These are phyloP conservation scores for Dactylorhiza incarnata DNA, from an alignment of 106 monocot genomes.

Conservation along the genomic window DNA sequence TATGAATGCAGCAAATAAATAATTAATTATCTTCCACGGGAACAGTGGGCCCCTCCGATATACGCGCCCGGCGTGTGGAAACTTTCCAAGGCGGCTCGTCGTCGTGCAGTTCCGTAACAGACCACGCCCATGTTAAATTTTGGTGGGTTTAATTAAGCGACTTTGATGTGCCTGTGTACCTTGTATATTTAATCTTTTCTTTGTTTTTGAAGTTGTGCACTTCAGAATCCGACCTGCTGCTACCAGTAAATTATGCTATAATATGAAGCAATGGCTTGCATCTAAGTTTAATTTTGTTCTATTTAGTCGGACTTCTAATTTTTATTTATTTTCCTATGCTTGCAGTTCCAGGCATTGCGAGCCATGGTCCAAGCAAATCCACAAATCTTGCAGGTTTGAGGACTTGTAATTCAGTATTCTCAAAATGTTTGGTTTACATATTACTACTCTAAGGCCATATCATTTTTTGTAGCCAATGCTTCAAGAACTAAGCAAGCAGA, in stretches of 20 bases:
- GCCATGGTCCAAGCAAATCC: constrained; percentile 98
- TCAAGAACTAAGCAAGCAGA: constrained; percentile 88
- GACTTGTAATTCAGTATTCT: background rate
- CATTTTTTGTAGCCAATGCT: constrained; percentile 80
- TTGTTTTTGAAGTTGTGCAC: background rate
- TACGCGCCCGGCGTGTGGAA: too few species aligned
- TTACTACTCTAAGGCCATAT: background rate
- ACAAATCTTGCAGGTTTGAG: constrained; percentile 84
- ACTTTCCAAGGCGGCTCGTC: too few species aligned
- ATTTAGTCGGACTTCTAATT: background rate
- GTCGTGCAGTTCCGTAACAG: too few species aligned
- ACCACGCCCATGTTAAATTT: too few species aligned
- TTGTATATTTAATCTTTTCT: background rate
- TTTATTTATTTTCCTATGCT: background rate
- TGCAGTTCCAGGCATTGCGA: constrained; percentile 75
- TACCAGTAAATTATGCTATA: background rate
- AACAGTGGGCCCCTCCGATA: too few species aligned
- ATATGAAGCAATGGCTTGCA: background rate
- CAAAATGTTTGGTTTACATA: background rate
- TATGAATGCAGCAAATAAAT: too few species aligned
- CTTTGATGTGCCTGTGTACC: too few species aligned
- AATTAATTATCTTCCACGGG: too few species aligned
- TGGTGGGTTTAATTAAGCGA: too few species aligned
- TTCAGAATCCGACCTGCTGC: background rate
- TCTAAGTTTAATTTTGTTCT: background rate